Conservation (phyloP, 495 filamentous ascomycete species). For the Penicillium bovifimosum region DNA sequence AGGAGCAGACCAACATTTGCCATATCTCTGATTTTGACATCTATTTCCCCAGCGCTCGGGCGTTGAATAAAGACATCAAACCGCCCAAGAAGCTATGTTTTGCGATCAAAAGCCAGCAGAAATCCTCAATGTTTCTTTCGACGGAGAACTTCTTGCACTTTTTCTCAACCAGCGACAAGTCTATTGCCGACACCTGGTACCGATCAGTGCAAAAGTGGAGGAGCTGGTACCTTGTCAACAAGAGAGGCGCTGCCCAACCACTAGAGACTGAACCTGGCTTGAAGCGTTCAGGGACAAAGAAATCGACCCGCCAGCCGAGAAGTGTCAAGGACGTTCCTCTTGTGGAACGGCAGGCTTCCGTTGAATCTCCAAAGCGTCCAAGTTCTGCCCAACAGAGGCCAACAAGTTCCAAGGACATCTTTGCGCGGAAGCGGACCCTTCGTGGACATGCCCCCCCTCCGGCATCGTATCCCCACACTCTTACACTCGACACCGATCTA, state of each 20-base stretch:
- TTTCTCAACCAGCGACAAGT: slow-evolving; percentile 71
- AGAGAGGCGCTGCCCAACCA: slow-evolving; percentile 47
- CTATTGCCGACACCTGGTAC: slow-evolving; percentile 62
- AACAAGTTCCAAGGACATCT: slow-evolving; percentile 20
- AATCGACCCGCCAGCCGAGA: slow-evolving; percentile 33
- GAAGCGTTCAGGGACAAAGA: slow-evolving; percentile 19
- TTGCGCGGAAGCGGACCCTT: slow-evolving; percentile 31
- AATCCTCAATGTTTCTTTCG: slow-evolving; percentile 74
- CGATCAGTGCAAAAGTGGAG: slow-evolving; percentile 70
- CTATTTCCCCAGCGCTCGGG: slow-evolving; percentile 64
- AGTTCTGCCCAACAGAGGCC: slow-evolving; percentile 15
- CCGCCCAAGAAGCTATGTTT: slow-evolving; percentile 77
- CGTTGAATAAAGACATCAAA: slow-evolving; percentile 57
- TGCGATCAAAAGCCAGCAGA: slow-evolving; percentile 91
- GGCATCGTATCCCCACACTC: slow-evolving; percentile 34
- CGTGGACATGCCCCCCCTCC: slow-evolving; percentile 44
- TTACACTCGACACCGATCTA: slow-evolving; percentile 26
- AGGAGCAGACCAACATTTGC: slow-evolving; percentile 64
- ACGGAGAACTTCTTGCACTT: slow-evolving; percentile 87
- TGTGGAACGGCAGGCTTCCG: slow-evolving; percentile 36
- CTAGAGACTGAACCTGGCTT: slow-evolving; percentile 21
- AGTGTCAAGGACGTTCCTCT: slow-evolving; percentile 1
- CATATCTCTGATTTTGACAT: slow-evolving; percentile 93
- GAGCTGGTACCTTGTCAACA: slow-evolving; percentile 78
- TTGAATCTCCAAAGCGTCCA: slow-evolving; percentile 33